These are phyloP conservation scores for Heterobasidion annosum DNA, from an alignment of 1,284 basidiomycete genomes.

Conservation along the genomic window DNA sequence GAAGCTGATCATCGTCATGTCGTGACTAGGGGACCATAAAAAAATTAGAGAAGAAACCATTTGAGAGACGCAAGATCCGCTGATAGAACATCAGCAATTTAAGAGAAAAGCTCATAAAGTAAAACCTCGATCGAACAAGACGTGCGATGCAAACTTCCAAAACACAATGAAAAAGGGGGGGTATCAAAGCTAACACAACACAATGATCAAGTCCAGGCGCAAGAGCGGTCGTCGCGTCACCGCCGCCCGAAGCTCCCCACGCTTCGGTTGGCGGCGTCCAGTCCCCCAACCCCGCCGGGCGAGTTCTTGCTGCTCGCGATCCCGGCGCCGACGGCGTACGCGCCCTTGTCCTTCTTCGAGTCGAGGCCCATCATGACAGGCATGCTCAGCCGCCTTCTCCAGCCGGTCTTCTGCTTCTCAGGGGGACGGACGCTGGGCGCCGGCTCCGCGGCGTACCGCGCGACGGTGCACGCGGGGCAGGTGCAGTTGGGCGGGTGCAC, in stretches of 20 bases:
- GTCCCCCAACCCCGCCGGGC: background rate
- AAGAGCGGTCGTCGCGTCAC: background rate
- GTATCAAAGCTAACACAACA: background rate
- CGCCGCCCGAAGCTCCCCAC: constrained; percentile 10
- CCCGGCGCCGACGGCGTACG: constrained; percentile 14
- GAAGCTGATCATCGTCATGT: too few species aligned
- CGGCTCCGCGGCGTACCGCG: constrained; percentile 20
- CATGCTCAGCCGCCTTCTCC: constrained; percentile 73
- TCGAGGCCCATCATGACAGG: constrained; percentile 46
- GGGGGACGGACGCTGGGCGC: constrained; percentile 25
- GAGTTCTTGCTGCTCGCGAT: constrained; percentile 12
- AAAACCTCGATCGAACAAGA: too few species aligned
- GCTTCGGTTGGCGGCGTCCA: constrained; percentile 10
- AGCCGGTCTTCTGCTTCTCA: constrained; percentile 47
- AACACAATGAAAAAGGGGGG: too few species aligned
- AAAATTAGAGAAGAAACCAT: too few species aligned
- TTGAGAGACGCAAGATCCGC: too few species aligned
- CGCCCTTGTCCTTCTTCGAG: constrained; percentile 18
- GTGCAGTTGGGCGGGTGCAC: constrained; percentile 7
- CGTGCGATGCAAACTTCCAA: too few species aligned
- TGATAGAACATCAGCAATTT: too few species aligned
- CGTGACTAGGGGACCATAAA: too few species aligned
- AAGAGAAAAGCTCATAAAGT: too few species aligned
- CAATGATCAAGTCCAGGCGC: background rate
- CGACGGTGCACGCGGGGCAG: constrained; percentile 13